Evolutionary conservation across 208 protist genomes (phyloP), one percentile per base, ranked within the genome.

Genomic region (Phytomonas sp.): DNA sequence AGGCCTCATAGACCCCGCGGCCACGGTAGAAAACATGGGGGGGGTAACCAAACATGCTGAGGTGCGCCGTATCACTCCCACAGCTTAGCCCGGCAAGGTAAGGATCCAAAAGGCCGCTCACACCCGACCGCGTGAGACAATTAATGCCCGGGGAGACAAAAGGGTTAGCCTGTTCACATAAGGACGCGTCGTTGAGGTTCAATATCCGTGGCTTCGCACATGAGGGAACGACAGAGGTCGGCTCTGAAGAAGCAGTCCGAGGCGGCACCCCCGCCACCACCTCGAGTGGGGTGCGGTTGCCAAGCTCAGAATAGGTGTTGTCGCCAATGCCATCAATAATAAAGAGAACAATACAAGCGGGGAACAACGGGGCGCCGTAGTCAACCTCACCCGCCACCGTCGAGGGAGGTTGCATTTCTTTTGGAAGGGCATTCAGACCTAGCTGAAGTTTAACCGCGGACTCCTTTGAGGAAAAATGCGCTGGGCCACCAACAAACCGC

Each of bases 241-340:
- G 40, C 40, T 49, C 14, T 4, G 6, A 19, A 12, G 40, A 49
- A 4, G 14, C 40, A 49, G 12, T 29, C 14, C 71, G 70, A 4
- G 72, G 59, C 5, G 76, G 71, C 37, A 85, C 75, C 29, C 83
- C 83, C 2, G 81, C 73, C 33, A 91, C 86, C 37, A 86, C 82
- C 76, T 92, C 81, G 60, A 92, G 76, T n/a, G 86, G 86, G 19
- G 86, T 88, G 56, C 86, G 83, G 6, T 71, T 30, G 31, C 80
- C 79, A 23, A 92, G 71, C 72, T 86, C 81, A 1, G 63, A 0
- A 70, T 88, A 88, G 4, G 83, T 87, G 69, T 75, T 83, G 67
- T 92, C 86, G 34, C 83, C 86, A 29, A 92, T 72, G 30, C 86
- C 86, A 74, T 92, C 86, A 67, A 92, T 87, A 68, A 92, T 89